Evolutionary conservation across 768 basidiomycete species (phyloP), one percentile per base, ranked within the genome.

Genomic region (Melanogaster broomeanus): DNA sequence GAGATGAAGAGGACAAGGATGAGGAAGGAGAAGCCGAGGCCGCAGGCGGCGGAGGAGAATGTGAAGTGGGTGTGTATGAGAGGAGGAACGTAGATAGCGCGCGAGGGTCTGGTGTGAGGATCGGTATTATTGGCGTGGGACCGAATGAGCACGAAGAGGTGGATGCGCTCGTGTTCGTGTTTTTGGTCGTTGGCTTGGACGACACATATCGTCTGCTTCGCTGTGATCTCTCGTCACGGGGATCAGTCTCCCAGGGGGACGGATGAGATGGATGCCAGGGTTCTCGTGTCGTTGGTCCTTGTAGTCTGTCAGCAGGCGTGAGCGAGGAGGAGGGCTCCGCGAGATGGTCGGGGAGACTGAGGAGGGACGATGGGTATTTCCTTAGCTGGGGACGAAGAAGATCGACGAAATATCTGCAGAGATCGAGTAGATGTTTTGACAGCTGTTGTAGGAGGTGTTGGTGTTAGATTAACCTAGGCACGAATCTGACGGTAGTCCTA

Each of bases 121-220:
- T 75, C 1, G 94, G 93, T 52, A 94, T 81, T 51, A 98, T 96
- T 0, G 92, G 92, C 3, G 92, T 82, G 3, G 80, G 74, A 28
- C 42, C 48, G 25, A 53, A 40, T 9, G 2, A 28, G 16, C 1
- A 12, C 1, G 19, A 11, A 21, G 13, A 9, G 10, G 48, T 19
- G 1, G 6, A 18, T 21, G 22, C 6, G 16, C 33, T 24, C n/a
- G 44, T 42, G 41, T 22, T 35, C 43, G 46, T 16, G 24, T 35
- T 15, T 41, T 18, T 24, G 42, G 24, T 19, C 12, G 22, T 8
- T 19, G 24, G 33, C 13, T 8, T 24, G 19, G 4, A 27, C 9
- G 33, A 10, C 0, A 45, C 47, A 6, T 41, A 34, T 16, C 18
- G 2, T 11, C 41, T 11, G 12, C 31, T 24, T 16, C 13, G 15